A percentile compares a stretch with the other conserved stretches of the same genome.
phyloP scores from a whole-genome alignment of 768 basidiomycete genomes.

The Dioszegia hungarica region DNA sequence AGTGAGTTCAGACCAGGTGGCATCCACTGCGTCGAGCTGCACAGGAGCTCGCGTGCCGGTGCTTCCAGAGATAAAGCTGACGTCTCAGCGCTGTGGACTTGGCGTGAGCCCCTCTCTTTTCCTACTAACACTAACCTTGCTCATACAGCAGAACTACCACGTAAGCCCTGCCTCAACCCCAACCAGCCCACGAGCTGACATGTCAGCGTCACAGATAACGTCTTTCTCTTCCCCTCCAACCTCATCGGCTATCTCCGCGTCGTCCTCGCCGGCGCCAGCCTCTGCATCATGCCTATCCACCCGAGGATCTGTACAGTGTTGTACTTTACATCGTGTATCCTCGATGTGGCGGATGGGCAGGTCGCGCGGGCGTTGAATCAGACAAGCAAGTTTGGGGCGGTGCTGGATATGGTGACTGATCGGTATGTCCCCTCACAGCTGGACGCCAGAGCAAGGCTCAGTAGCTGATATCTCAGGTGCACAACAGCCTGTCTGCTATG shows the following conservation, averaged over 20 bases:
- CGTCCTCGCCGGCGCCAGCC: slow-evolving; percentile 77
- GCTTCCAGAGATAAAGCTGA: neutral
- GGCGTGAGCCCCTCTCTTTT: slow-evolving; percentile 24
- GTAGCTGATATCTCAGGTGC: slow-evolving; percentile 58
- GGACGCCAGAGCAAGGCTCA: neutral
- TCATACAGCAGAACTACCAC: slow-evolving; percentile 22
- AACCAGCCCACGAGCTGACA: neutral
- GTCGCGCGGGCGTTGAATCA: slow-evolving; percentile 83
- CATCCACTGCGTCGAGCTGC: too few species aligned
- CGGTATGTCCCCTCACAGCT: too few species aligned
- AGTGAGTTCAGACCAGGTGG: too few species aligned
- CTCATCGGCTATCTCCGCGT: slow-evolving; percentile 88
- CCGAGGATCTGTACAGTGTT: slow-evolving; percentile 85
- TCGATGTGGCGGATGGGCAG: slow-evolving; percentile 93
- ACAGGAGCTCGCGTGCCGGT: too few species aligned
- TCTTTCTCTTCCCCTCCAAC: slow-evolving; percentile 95
- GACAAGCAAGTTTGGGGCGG: slow-evolving; percentile 93
- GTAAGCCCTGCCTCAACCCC: slow-evolving; percentile 15
- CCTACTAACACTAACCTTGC: neutral
- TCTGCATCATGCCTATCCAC: slow-evolving; percentile 91
- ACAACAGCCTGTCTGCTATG: slow-evolving; percentile 92
- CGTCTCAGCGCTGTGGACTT: slow-evolving; percentile 41
- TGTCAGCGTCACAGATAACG: slow-evolving; percentile 64
- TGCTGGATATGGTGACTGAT: slow-evolving; percentile 99
- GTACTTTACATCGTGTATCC: slow-evolving; percentile 82